Base-by-base conservation (phyloP, 2,329 filamentous ascomycete genomes). In the Arthrobotrys sinensis region DNA sequence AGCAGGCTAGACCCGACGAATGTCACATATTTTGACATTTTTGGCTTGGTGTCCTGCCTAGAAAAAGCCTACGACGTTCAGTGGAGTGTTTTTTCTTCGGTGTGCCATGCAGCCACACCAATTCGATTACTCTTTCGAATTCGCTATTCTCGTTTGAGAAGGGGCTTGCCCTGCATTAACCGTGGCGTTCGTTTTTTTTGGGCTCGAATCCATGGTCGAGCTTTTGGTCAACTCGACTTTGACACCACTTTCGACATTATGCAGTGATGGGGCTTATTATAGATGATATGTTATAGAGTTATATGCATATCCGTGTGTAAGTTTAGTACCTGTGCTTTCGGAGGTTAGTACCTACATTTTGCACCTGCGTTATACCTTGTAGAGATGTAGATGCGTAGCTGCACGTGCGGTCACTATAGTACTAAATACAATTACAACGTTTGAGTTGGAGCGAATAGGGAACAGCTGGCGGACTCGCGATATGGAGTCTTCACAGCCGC, bases 1-100 rank as follows among this genome's bases (percentile, higher is more conserved):
- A 68, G 46, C 46, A 8, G 14, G 7, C 38, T 16, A 46, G 60
- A 36, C 14, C 16, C 38, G 62, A n/a, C 50, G 24, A 43, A 73
- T 57, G 69, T 57, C 69, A 71, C 46, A 57, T 55, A 32, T 36
- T 60, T 62, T 70, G 66, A 70, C 52, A 70, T 48, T 48, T 16
- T 24, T 48, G 43, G 43, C 12, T 16, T 5, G n/a, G 43, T 16
- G n/a, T n/a, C n/a, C 16, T 45, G 16, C 16, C 46, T 24, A 16
- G 19, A 60, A 52, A 64, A 73, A 66, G 8, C 34, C 36, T 14
- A 57, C 69, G 69, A 50, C 40, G 21, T n/a, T 66, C 36, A 11
- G 43, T 66, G 69, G 69, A 73, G 69, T 63, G 28, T 73, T 73
- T 65, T 21, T 63, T 36, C 1, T 16, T 14, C 40, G 40, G 11